phyloP scores from a whole-genome alignment of 805 yeast genomes.

The Saccharomycopsis sp. region DNA sequence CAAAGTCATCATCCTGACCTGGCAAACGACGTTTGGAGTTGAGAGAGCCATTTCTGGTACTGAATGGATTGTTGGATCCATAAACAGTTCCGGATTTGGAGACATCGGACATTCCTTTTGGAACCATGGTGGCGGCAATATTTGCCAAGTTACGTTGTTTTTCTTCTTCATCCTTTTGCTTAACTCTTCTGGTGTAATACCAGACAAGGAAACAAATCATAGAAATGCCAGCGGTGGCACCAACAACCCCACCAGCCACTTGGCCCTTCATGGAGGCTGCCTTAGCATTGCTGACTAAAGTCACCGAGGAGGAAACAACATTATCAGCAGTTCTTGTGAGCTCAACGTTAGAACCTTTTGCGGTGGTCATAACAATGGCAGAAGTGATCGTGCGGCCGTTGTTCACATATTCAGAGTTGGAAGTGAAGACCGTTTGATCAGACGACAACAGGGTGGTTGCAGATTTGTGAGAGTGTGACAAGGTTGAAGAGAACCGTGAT shows the following conservation, averaged over 20 bases:
- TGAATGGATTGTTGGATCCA: slow-evolving; percentile 15
- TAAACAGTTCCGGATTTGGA: slow-evolving; percentile 13
- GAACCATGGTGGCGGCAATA: slow-evolving; percentile 21
- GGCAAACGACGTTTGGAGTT: slow-evolving; percentile 8
- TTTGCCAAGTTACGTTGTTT: slow-evolving; percentile 21
- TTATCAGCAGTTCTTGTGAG: slow-evolving; percentile 15
- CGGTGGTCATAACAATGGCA: slow-evolving; percentile 12
- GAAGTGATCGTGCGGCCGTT: slow-evolving; percentile 20
- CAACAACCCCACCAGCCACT: slow-evolving; percentile 21
- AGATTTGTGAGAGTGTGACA: slow-evolving; percentile 10
- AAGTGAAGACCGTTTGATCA: slow-evolving; percentile 12
- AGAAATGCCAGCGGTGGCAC: slow-evolving; percentile 20
- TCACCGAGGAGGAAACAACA: slow-evolving; percentile 19
- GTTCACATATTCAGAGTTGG: slow-evolving; percentile 15
- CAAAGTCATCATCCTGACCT: slow-evolving; percentile 3
- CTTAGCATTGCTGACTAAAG: slow-evolving; percentile 10
- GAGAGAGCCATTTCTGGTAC: slow-evolving; percentile 2
- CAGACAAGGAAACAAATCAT: slow-evolving; percentile 18
- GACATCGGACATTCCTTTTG: slow-evolving; percentile 7
- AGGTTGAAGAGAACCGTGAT: not conserved
- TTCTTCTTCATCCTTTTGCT: slow-evolving; percentile 21
- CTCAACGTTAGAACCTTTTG: slow-evolving; percentile 14
- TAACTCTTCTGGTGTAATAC: slow-evolving; percentile 20
- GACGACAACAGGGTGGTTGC: slow-evolving; percentile 12
- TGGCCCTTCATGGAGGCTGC: slow-evolving; percentile 8